phyloP scores from a whole-genome alignment of 768 basidiomycete genomes.

The Porpolomopsis calyptriformis region DNA sequence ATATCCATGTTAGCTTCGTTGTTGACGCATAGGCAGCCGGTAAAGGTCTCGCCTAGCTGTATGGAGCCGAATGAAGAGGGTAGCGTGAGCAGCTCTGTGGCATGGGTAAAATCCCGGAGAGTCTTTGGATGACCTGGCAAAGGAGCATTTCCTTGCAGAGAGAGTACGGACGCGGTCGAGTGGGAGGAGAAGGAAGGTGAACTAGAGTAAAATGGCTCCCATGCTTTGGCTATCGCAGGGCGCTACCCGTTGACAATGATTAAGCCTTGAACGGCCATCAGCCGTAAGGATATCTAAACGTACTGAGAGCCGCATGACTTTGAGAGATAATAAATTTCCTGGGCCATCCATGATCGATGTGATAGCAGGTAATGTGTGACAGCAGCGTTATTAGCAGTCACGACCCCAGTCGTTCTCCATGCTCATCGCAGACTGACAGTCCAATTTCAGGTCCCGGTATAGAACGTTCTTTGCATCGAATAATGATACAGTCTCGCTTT shows the following conservation, averaged over 20 bases:
- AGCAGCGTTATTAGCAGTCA: no score
- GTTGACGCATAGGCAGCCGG: slow-evolving; percentile 71
- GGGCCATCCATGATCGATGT: slow-evolving; percentile 34
- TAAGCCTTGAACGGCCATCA: neutral
- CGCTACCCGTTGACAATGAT: slow-evolving; percentile 33
- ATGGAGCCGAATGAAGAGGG: slow-evolving; percentile 80
- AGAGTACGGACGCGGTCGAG: slow-evolving; percentile 67
- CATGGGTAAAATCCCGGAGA: slow-evolving; percentile 68
- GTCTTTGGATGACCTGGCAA: slow-evolving; percentile 74
- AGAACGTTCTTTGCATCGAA: no score
- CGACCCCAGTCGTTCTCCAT: no score
- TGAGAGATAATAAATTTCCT: slow-evolving; percentile 62
- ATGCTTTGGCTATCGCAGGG: slow-evolving; percentile 62
- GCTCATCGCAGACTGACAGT: no score
- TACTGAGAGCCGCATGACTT: slow-evolving; percentile 84
- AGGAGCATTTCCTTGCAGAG: slow-evolving; percentile 62
- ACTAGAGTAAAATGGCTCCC: slow-evolving; percentile 83
- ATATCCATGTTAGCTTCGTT: slow-evolving; percentile 62
- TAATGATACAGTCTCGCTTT: no score
- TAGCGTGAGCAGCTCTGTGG: slow-evolving; percentile 68
- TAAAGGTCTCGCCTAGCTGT: slow-evolving; percentile 84
- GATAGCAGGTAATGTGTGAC: neutral
- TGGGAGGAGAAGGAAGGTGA: slow-evolving; percentile 72
- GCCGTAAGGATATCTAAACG: slow-evolving; percentile 25
- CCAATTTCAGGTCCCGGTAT: no score